Evolutionary conservation across 768 basidiomycete genomes (phyloP), one percentile per base, ranked within the genome.

Genomic region (Pulveroboletus sp.): DNA sequence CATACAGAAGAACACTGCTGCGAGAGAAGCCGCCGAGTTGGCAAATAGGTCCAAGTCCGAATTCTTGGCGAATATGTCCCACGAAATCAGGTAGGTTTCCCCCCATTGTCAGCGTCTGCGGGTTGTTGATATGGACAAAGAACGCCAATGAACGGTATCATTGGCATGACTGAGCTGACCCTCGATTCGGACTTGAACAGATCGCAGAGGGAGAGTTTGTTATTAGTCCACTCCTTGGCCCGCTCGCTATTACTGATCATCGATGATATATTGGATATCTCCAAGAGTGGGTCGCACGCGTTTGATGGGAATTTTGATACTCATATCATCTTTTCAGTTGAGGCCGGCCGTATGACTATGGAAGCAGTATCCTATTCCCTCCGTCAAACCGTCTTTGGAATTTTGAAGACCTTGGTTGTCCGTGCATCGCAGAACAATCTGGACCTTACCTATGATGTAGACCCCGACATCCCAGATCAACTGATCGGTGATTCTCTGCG

Each of bases 61-160:
- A 72, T 98, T 98, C 75, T 79, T 98, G 75, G 97, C 97, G 3
- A 98, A 98, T 60, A 99, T 98, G 95, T 89, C 85, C 7, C 94
- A 97, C 65, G 93, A 94, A 72, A 95, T 94, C 63, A 75, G 94
- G 92, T 90, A 50, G 12, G 40, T 12, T 2, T 39, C 14, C n/a
- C n/a, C n/a, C n/a, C n/a, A 25, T 36, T 35, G 23, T 46, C 38
- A 31, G 6, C 51, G 48, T 40, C 49, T 7, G 25, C 40, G n/a
- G 24, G 23, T 44, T 35, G 40, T 37, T 53, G 51, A 63, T 41
- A 25, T 42, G 42, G 14, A 38, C 24, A n/a, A 62, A 93, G 95
- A 66, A 98, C 97, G 20, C 97, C 97, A 0, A 99, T 98, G 95
- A 99, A 98, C 64, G 95, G 97, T 63, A 99, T 99, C 68, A 98